phyloP scores from a whole-genome alignment of 441 rosid genomes.

The Macaranga tanarius region DNA sequence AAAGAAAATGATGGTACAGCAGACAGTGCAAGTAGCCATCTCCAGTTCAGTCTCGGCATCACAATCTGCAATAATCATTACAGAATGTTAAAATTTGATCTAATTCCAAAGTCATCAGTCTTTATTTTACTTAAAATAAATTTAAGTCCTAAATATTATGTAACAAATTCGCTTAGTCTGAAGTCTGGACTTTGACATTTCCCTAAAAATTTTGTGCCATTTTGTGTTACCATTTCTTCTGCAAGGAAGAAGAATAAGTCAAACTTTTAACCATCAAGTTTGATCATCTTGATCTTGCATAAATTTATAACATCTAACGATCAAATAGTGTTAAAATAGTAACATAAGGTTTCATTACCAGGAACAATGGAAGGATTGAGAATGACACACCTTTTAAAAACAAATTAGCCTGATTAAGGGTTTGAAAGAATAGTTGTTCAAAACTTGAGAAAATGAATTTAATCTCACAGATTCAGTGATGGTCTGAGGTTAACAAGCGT shows the following conservation, averaged over 20 bases:
- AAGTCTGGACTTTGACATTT: neutral
- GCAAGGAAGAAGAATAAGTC: neutral
- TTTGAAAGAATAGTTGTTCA: neutral
- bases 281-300: neutral
- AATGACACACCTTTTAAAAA: neutral
- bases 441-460: neutral
- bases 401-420: neutral
- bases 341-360: neutral
- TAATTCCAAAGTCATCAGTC: neutral
- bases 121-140: neutral
- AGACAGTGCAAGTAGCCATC: conserved; percentile 74
- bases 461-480: neutral
- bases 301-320: neutral
- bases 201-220: neutral
- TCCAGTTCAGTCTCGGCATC: conserved; percentile 70
- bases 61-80: conserved; percentile 47
- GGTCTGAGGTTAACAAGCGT: neutral
- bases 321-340: neutral
- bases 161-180: neutral
- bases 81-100: neutral
- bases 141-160: too few relatives aligned
- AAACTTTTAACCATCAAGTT: neutral
- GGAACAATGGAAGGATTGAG: neutral
- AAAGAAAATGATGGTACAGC: conserved; percentile 57
- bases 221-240: neutral